These are phyloP conservation scores for Physcomitrellopsis africana DNA, from an alignment of 225 moss, liverwort and hornwort genomes.

Conservation along the genomic window DNA sequence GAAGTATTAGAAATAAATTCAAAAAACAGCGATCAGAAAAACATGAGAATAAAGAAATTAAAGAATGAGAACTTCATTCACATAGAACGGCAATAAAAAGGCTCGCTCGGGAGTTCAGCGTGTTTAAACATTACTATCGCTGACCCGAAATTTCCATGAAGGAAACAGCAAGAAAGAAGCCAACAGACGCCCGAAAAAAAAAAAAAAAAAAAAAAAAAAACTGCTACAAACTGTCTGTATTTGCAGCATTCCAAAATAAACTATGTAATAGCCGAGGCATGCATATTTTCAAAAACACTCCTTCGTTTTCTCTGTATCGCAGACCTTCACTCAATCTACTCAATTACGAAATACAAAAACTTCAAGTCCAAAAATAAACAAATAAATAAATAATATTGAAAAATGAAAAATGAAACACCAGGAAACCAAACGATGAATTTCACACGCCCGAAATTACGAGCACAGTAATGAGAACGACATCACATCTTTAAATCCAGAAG, in stretches of 20 bases:
- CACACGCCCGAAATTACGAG: neutral
- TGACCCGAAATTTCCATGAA: conserved; percentile 22
- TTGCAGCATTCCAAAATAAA: conserved; percentile 24
- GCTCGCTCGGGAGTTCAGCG: conserved; percentile 15
- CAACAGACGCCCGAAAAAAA: conserved; percentile 19
- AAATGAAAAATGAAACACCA: neutral
- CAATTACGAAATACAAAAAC: neutral
- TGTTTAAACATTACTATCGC: conserved; percentile 15
- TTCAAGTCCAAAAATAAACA: no score
- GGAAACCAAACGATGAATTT: neutral
- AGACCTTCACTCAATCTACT: conserved; percentile 13
- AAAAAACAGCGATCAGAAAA: conserved; percentile 29
- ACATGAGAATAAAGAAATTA: conserved; percentile 28
- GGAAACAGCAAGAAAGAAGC: conserved; percentile 31
- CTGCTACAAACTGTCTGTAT: neutral
- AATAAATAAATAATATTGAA: neutral
- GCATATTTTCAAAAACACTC: neutral
- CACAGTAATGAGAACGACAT: neutral
- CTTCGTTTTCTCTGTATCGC: neutral
- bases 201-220: neutral
- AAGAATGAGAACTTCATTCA: conserved; percentile 17
- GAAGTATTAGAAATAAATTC: neutral
- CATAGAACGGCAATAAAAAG: conserved; percentile 17
- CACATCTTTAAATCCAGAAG: neutral
- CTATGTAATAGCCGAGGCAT: conserved; percentile 18